Base-by-base conservation (phyloP, 176 grass and related monocot species). In the Aegilops tauschii region DNA sequence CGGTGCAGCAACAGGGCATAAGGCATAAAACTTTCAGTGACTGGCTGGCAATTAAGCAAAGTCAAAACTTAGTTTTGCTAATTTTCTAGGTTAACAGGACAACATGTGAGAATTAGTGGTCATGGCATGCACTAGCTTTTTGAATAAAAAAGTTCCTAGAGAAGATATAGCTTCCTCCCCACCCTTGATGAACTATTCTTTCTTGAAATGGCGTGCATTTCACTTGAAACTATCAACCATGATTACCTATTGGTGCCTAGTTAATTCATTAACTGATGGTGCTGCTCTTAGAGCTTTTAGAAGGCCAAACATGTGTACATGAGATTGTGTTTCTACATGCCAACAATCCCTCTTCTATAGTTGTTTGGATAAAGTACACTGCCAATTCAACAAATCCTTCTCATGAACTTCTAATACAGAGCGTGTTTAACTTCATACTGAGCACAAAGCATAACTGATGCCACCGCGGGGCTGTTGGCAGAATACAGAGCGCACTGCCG, bases 341-440 rank as follows among this genome's bases (percentile, higher is more conserved):
- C 32, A 4, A 66, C 29, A 77, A 76, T 10, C 12, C 39, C 74
- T 20, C 8, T 37, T 34, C 4, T 34, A 28, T 64, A 76, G 27
- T 73, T 73, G 32, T 61, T 5, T 71, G 14, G 16, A 12, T 30
- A 73, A 28, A 75, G 11, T 49, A 76, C 1, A 74, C 27, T 49
- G 36, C 74, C 65, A 29, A 75, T 81, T 70, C 37, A 87, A 81
- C 39, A 73, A 73, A 81, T 28, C 8, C 8, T 86, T 34, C 32
- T 34, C 32, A 34, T 34, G 32, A 34, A 34, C 32, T 34, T 34
- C 32, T 34, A 34, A 34, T 34, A 34, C 32, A 34, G 32, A 34
- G 32, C 32, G 32, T 34, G 32, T 34, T 34, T 34, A 34, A 34
- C 4, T 34, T 34, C 32, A 5, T 34, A 5, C 3, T 5, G 32